These are phyloP conservation scores for Stylosanthes scabra DNA, from an alignment of 331 rosid species.

Conservation along the genomic window DNA sequence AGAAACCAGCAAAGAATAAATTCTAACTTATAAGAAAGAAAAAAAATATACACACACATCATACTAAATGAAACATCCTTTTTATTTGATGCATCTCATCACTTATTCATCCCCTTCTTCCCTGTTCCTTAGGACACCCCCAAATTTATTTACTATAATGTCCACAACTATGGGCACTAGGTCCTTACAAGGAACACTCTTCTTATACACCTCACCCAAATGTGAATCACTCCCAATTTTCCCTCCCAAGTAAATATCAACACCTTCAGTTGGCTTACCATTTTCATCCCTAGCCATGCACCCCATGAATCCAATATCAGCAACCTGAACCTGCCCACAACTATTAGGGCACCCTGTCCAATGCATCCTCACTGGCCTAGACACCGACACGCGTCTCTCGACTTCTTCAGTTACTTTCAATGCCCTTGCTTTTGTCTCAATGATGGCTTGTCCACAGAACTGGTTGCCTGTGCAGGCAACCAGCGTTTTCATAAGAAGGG, in stretches of 20 bases:
- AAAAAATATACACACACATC: constrained; percentile 1
- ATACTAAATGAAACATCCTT: constrained; percentile 1
- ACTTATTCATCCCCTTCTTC: constrained; percentile 72
- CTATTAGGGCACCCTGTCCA: constrained; percentile 98
- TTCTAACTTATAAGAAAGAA: neutral
- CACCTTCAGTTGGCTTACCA: constrained; percentile 84
- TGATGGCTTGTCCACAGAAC: constrained; percentile 94
- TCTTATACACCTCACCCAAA: constrained; percentile 77
- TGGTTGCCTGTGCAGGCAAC: constrained; percentile 99
- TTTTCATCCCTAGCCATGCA: constrained; percentile 95
- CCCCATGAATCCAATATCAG: constrained; percentile 98
- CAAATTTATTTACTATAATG: constrained; percentile 72
- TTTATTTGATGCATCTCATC: neutral
- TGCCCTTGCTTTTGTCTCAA: constrained; percentile 93
- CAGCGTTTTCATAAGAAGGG: constrained; percentile 77
- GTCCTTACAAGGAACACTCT: constrained; percentile 92
- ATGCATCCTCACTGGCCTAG: constrained; percentile 86
- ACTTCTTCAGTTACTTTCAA: constrained; percentile 88
- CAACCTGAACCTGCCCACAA: constrained; percentile 97
- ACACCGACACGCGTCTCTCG: constrained; percentile 69
- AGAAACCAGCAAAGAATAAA: constrained; percentile 14
- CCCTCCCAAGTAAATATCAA: constrained; percentile 86
- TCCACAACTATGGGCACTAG: constrained; percentile 85
- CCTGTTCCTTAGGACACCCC: constrained; percentile 82
- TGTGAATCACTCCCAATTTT: constrained; percentile 97